Conservation (phyloP, 1,284 basidiomycete genomes). For the Melampsora americana region DNA sequence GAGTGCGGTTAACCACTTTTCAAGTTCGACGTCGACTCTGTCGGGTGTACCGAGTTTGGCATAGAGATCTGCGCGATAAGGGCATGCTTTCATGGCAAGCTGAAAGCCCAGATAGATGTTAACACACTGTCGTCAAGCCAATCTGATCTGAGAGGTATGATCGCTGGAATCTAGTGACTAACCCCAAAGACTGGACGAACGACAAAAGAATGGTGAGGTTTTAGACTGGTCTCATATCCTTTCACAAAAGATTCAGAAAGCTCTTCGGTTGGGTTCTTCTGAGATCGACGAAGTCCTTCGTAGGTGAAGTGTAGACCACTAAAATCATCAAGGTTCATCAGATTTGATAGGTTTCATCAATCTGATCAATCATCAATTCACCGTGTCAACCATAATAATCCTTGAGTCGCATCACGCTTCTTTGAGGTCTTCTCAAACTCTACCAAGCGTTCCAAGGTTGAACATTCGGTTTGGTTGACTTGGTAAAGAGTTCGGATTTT, state of each 20-base stretch:
- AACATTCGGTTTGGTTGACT: constrained; percentile 64
- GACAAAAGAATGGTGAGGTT: constrained; percentile 81
- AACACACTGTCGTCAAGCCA: not conserved
- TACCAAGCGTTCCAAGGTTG: constrained; percentile 80
- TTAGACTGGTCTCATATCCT: constrained; percentile 78
- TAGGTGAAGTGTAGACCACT: constrained; percentile 83
- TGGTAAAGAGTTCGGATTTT: constrained; percentile 82
- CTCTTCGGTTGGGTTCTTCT: constrained; percentile 68
- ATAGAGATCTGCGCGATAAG: constrained; percentile 85
- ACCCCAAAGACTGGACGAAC: constrained; percentile 73
- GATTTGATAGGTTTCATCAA: not conserved
- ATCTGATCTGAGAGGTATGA: not conserved
- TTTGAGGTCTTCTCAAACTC: constrained; percentile 81
- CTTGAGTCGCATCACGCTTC: constrained; percentile 81
- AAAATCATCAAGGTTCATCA: not conserved
- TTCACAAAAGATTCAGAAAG: constrained; percentile 73
- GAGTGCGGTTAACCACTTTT: constrained; percentile 66
- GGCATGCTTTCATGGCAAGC: constrained; percentile 94
- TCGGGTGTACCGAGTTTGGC: constrained; percentile 75
- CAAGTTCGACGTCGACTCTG: constrained; percentile 68
- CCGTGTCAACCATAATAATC: constrained; percentile 85
- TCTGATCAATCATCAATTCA: constrained; percentile 8
- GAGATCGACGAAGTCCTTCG: constrained; percentile 71
- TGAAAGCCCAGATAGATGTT: not conserved
- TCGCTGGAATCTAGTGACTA: constrained; percentile 26